Percentiles rank a stretch among this genome's conserved stretches.
phyloP scores from a whole-genome alignment of 805 yeast species.

The Wickerhamiella nectarea region DNA sequence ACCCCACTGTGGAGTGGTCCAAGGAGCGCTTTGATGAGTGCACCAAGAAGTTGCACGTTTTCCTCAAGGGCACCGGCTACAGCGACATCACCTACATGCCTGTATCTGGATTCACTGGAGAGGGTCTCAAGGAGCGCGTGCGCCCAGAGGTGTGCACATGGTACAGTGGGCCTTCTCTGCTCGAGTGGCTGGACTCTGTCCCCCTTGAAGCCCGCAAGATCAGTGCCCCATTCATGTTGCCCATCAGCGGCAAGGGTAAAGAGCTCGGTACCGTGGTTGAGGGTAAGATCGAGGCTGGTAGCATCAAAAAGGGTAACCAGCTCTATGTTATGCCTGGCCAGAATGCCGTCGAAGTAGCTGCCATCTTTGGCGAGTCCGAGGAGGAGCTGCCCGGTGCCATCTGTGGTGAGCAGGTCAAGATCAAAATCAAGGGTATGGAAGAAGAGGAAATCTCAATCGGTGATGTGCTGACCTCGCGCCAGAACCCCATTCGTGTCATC shows the following conservation, averaged over 20 bases:
- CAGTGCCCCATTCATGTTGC: conserved; percentile 95
- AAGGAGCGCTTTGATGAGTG: conserved; percentile 94
- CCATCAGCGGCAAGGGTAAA: conserved; percentile 86
- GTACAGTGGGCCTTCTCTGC: conserved; percentile 85
- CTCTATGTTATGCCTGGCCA: conserved; percentile 89
- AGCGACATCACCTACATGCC: conserved; percentile 90
- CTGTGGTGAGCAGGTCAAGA: conserved; percentile 95
- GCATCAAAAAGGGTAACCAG: conserved; percentile 61
- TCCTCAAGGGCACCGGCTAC: conserved; percentile 74
- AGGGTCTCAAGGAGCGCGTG: conserved; percentile 83
- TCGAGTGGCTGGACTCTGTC: conserved; percentile 80
- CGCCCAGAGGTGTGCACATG: conserved; percentile 64
- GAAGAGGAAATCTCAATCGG: conserved; percentile 93
- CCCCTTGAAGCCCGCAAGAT: conserved; percentile 70
- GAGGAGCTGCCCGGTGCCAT: conserved; percentile 78
- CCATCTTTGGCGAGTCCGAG: conserved; percentile 90
- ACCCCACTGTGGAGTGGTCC: conserved; percentile 92
- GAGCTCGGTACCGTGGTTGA: conserved; percentile 96
- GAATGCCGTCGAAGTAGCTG: conserved; percentile 64
- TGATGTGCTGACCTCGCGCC: conserved; percentile 74
- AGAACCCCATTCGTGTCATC: conserved; percentile 81
- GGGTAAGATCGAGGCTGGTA: conserved; percentile 96
- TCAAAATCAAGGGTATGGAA: conserved; percentile 87
- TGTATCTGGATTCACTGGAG: conserved; percentile 95
- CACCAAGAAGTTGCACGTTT: conserved; percentile 61